A percentile compares a stretch with the other conserved stretches of the same genome.
Conservation (phyloP, 768 basidiomycete species). For the Kwoniella sp. region DNA sequence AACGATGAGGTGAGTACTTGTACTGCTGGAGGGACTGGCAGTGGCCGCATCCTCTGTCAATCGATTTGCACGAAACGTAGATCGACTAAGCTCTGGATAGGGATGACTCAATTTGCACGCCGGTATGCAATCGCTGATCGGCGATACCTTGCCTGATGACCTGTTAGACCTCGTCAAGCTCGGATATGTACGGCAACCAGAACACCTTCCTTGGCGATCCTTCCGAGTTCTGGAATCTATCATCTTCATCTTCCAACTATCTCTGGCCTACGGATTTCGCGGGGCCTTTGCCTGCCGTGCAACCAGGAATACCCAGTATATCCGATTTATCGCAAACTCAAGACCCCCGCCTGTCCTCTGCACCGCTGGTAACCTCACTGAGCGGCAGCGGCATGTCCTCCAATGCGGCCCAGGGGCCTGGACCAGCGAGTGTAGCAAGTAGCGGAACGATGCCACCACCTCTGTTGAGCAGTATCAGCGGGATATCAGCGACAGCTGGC, state of each 20-base stretch:
- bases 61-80: no score
- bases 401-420: background rate
- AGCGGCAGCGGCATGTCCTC: background rate
- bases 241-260: constrained; percentile 24
- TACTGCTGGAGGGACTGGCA: no score
- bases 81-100: no score
- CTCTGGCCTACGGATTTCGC: constrained; percentile 45
- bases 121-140: no score
- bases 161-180: background rate
- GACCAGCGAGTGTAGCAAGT: background rate
- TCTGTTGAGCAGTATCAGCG: background rate
- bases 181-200: background rate
- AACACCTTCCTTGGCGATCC: constrained; percentile 2
- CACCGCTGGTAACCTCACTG: no score
- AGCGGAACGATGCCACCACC: constrained; percentile 5
- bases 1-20: constrained; percentile 14
- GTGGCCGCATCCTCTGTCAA: no score
- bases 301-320: background rate
- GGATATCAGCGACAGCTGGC: background rate
- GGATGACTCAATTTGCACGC: no score
- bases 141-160: background rate
- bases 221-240: constrained; percentile 22
- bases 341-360: background rate
- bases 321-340: background rate
- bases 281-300: constrained; percentile 2